A percentile compares a stretch with the other conserved stretches of the same genome.
These are phyloP conservation scores for Mycena rebaudengoi DNA, from an alignment of 768 basidiomycete species.

Conservation along the genomic window DNA sequence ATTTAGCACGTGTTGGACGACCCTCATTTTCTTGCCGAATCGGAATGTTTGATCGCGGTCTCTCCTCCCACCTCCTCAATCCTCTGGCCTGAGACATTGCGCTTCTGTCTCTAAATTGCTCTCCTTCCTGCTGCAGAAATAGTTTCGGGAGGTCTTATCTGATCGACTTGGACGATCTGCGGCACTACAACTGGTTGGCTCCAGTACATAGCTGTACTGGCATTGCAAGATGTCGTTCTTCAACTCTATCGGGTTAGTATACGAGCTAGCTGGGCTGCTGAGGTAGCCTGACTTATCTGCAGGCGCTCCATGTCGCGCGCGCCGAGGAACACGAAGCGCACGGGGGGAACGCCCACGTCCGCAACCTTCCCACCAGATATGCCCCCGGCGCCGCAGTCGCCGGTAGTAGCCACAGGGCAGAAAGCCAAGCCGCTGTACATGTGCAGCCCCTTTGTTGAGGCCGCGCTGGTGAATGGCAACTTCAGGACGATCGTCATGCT, in stretches of 20 bases:
- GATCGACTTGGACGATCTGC: too few species aligned
- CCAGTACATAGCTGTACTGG: too few species aligned
- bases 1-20: too few species aligned
- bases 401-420: slow-evolving; percentile 35
- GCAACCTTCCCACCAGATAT: slow-evolving; percentile 61
- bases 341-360: slow-evolving; percentile 80
- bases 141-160: too few species aligned
- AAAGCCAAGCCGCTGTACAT: slow-evolving; percentile 80
- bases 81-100: too few species aligned
- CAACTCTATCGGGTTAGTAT: slow-evolving; percentile 77
- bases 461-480: slow-evolving; percentile 94
- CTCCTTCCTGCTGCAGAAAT: too few species aligned
- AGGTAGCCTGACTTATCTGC: too few species aligned
- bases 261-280: too few species aligned
- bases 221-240: slow-evolving; percentile 75
- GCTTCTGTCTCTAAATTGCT: too few species aligned
- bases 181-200: slow-evolving; percentile 21
- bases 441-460: slow-evolving; percentile 96
- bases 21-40: too few species aligned
- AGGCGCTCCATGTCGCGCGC: slow-evolving; percentile 82
- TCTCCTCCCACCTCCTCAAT: too few species aligned
- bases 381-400: slow-evolving; percentile 48
- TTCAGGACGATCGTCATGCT: slow-evolving; percentile 97
- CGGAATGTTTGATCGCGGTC: too few species aligned
- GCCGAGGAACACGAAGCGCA: slow-evolving; percentile 74